Evolutionary conservation across 305 asterid species (phyloP), one percentile per base, ranked within the genome.

Genomic region (Fraxinus albicans): DNA sequence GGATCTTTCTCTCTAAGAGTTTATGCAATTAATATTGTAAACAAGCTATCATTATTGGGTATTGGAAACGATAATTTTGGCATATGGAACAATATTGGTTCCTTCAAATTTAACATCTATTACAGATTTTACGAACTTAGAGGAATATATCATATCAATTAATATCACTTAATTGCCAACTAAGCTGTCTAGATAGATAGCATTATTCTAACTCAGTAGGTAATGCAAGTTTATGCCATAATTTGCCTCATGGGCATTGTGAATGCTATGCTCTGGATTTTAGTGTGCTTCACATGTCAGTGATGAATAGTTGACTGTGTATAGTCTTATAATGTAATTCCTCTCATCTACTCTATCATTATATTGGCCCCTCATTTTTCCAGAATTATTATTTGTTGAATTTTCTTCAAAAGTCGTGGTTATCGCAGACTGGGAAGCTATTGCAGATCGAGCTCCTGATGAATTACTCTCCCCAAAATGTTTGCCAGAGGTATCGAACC

Each of bases 341-440:
- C 75, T 12, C 19, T 67, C 36, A 13, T 82, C 17, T 72, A n/a
- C 77, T 13, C 69, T 23, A 3, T 36, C 9, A 1, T 76, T 72
- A 35, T 76, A 33, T 38, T 9, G 75, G 55, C 58, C 74, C 55
- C 79, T 21, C 42, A 77, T 40, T 76, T 53, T 44, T 79, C 27
- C 6, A 31, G 27, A 72, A 79, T 15, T 73, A 38, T 81, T 67
- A 23, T 19, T 33, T 35, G 40, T 50, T 70, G 36, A 17, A 70
- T 53, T 38, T 79, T 38, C 79, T 77, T 21, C 83, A 80, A 77
- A 79, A 42, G 29, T 55, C 84, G 25, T 76, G 82, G 65, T 83
- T 21, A 76, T 84, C 79, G 50, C 91, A 94, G 99, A 94, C 76
- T 96, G 99, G 98, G 99, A 96, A 89, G 94, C 98, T 83, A 77